Evolutionary conservation across 2,329 filamentous ascomycete species (phyloP), one percentile per base, ranked within the genome.

Genomic region (Arthroderma sp.): DNA sequence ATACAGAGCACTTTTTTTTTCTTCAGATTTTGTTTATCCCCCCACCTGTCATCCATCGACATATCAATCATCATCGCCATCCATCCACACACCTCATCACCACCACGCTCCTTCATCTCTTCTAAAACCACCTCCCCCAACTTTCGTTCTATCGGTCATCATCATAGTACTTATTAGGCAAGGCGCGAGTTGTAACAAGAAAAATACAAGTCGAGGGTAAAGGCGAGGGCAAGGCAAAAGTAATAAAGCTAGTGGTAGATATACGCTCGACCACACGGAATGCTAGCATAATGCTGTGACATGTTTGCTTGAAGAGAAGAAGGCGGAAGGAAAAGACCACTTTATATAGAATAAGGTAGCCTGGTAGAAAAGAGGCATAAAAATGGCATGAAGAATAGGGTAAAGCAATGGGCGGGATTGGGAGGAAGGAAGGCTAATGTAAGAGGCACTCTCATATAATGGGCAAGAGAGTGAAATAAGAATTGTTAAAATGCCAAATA

Each of bases 141-240:
- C 25, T 51, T 25, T 51, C 47, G 17, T 31, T 51, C 47, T 51
- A 51, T 47, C 41, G 19, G 47, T 51, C 47, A 51, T 51, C 25
- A 51, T 35, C 47, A 19, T 51, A 15, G 15, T 31, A 17, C 47
- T 33, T 33, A 19, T n/a, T 19, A 13, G 47, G 28, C 25, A 51
- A 31, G 47, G 23, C 47, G 47, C 25, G 25, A 17, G 28, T 25
- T 31, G 13, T 51, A 51, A 51, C 47, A 51, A 31, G 17, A n/a
- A 25, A 31, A 51, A 51, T 1, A 25, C 13, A 51, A 19, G 9
- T 6, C 33, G 33, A 3, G 33, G 28, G 13, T 19, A n/a, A 51
- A 31, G 25, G 23, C 19, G 13, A 23, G 21, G 41, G 19, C 7
- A 9, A 31, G 19, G n/a, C 4, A 7, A 7, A 25, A 25, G 15